Evolutionary conservation across 169 alveolate genomes (phyloP), one percentile per base, ranked within the genome.

Genomic region (Plasmodium blacklocki): DNA sequence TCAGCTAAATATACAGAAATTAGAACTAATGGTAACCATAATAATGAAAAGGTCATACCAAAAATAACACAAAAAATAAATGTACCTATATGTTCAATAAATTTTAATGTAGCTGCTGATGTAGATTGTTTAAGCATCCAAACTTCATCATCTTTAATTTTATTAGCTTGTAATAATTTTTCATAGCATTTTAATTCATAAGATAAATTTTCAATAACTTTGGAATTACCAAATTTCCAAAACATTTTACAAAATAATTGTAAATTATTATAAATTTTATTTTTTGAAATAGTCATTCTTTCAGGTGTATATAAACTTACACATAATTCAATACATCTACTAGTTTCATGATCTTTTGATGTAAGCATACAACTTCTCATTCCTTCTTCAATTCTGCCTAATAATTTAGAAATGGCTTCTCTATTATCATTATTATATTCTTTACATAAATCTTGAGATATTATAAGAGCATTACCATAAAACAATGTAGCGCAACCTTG

Each of bases 121-220:
- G 95, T 70, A n/a, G 98, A 95, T 68, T 96, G 98, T 90, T 95
- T 96, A 70, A 96, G 93, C 85, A 95, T 94, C 98, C 98, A 96
- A 29, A 96, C 97, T 71, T 96, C 98, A 49, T 93, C 95, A 87
- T 96, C 98, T 29, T 95, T 97, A 47, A 96, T 88, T 73, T 92
- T 93, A 58, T 95, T 88, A 23, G 91, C 91, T 73, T 93, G 64
- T 54, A 96, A 90, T 67, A 90, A 90, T 64, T 89, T 94, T 80
- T 96, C 95, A 92, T 96, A 96, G 49, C 94, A 93, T 18, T 95
- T 73, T 54, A 96, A 80, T 49, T 93, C 92, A 68, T 93, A 93
- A 70, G 95, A 91, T 76, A 96, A 85, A 9, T 88, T 91, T 64
- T 89, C 75, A 14, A 96, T 93, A 52, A 89, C 98, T 47, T 91